These are phyloP conservation scores for Melastoma candidum DNA, from an alignment of 441 rosid genomes.

Conservation along the genomic window DNA sequence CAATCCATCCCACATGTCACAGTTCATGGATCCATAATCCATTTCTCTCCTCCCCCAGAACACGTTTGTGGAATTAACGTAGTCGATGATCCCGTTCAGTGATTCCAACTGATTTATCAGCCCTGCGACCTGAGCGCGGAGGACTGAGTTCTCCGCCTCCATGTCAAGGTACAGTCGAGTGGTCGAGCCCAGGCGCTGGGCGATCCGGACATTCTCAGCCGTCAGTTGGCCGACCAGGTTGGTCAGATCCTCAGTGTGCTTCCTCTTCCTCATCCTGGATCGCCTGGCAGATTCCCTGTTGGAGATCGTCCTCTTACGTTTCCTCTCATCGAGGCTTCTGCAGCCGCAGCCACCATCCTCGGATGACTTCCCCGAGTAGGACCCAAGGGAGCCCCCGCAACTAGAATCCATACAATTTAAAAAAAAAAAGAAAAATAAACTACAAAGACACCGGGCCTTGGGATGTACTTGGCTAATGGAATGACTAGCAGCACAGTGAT, in stretches of 20 bases:
- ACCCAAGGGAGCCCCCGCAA: not conserved
- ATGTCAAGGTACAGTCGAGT: not conserved
- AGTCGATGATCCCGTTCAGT: slow-evolving; percentile 1
- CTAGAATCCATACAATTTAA: slow-evolving; percentile 1
- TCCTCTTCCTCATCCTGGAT: not conserved
- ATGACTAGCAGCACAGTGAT: too few relatives aligned
- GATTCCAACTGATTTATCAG: slow-evolving; percentile 2
- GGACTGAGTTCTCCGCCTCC: slow-evolving; percentile 8
- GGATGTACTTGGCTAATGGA: too few relatives aligned
- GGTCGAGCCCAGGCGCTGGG: not conserved
- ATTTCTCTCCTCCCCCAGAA: too few relatives aligned
- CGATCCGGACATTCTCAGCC: slow-evolving; percentile 1
- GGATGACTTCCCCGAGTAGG: slow-evolving; percentile 1
- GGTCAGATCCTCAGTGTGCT: slow-evolving; percentile 5
- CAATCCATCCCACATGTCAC: too few relatives aligned
- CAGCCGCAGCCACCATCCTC: not conserved
- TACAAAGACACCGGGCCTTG: too few relatives aligned
- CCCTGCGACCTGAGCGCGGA: not conserved
- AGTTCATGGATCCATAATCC: too few relatives aligned
- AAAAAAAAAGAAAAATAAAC: not conserved
- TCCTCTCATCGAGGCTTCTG: slow-evolving; percentile 2
- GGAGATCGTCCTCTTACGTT: slow-evolving; percentile 8
- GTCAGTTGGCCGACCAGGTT: not conserved
- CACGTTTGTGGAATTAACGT: too few relatives aligned
- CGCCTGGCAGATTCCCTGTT: slow-evolving; percentile 9